Conservation (phyloP, 2,329 filamentous ascomycete species). For the Exophiala phaeomuriformis region DNA sequence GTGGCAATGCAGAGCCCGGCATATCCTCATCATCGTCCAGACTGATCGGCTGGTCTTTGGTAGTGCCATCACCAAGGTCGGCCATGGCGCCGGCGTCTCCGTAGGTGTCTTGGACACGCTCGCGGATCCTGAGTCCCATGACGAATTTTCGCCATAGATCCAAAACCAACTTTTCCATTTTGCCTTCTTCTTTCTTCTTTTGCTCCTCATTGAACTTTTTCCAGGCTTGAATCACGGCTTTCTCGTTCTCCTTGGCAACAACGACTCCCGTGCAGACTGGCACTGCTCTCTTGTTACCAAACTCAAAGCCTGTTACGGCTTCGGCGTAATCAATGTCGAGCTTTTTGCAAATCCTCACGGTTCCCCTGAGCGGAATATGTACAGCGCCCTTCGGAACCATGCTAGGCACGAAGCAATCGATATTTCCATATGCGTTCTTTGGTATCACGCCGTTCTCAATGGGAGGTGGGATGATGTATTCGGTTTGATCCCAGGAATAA, state of each 20-base stretch:
- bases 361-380: slow-evolving; percentile 73
- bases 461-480: slow-evolving; percentile 88
- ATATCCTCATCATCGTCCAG: slow-evolving; percentile 26
- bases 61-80: slow-evolving; percentile 4
- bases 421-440: slow-evolving; percentile 92
- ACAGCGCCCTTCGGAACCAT: slow-evolving; percentile 84
- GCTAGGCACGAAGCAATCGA: slow-evolving; percentile 86
- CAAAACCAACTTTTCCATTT: slow-evolving; percentile 66
- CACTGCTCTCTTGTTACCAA: slow-evolving; percentile 87
- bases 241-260: slow-evolving; percentile 71
- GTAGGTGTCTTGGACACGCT: slow-evolving; percentile 70
- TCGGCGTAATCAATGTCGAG: slow-evolving; percentile 85
- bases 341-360: slow-evolving; percentile 71
- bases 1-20: slow-evolving; percentile 10
- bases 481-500: slow-evolving; percentile 76
- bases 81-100: slow-evolving; percentile 49
- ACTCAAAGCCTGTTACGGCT: slow-evolving; percentile 93
- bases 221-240: slow-evolving; percentile 68
- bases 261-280: slow-evolving; percentile 88
- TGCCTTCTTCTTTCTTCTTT: slow-evolving; percentile 71
- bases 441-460: slow-evolving; percentile 81
- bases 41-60: slow-evolving; percentile 20
- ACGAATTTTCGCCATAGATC: slow-evolving; percentile 79
- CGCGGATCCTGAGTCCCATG: slow-evolving; percentile 73
- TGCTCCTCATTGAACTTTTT: slow-evolving; percentile 68